Evolutionary conservation across 139 green algal genomes (phyloP).

Genomic region (Chlorella sp.): DNA sequence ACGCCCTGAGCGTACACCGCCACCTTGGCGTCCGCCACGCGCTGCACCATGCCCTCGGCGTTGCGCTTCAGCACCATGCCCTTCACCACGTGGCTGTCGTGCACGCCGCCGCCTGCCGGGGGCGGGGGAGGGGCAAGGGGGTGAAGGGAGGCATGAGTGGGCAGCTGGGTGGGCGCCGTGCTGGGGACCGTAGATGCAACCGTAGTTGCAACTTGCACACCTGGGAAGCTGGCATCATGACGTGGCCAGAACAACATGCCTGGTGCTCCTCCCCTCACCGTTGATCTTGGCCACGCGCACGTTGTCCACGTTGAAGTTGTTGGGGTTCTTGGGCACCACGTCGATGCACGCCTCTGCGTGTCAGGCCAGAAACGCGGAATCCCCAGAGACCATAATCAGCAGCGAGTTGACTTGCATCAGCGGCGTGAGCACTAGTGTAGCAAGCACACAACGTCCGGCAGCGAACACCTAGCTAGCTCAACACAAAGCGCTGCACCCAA

Average conservation of each 20-base stretch:
- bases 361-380: no score
- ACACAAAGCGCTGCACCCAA: background rate
- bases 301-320: conserved; percentile 99
- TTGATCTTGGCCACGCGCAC: conserved; percentile 95
- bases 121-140: background rate
- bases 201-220: no score
- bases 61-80: conserved; percentile 92
- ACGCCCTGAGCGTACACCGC: conserved; percentile 82
- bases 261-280: background rate
- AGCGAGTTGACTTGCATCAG: no score
- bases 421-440: no score
- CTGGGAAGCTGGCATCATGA: no score
- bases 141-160: background rate
- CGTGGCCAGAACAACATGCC: no score
- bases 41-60: conserved; percentile 86
- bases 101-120: conserved; percentile 62
- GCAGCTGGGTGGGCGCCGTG: background rate
- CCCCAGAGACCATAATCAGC: no score
- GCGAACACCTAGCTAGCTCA: no score
- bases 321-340: conserved; percentile 92
- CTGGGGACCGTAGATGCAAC: no score
- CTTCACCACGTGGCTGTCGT: conserved; percentile 76
- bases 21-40: conserved; percentile 89
- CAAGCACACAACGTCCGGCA: no score
- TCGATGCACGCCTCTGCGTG: conserved; percentile 91